phyloP scores from a whole-genome alignment of 495 filamentous ascomycete species.

The Chaetomium tenue region DNA sequence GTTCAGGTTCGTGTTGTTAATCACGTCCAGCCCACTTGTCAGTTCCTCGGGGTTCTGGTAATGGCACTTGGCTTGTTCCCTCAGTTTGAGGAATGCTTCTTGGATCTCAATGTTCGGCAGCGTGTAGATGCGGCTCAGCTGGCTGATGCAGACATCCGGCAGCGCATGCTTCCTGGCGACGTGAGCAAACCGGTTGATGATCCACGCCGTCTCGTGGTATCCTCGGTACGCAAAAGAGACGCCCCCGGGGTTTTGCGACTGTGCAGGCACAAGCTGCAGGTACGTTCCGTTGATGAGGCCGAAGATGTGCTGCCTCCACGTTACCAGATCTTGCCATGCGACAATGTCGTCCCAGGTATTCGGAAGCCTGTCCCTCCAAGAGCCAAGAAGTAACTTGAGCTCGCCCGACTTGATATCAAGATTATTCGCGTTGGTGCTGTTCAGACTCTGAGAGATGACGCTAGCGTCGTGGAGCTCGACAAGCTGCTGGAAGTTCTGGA shows the following conservation, averaged over 20 bases:
- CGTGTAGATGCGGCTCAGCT: constrained; percentile 96
- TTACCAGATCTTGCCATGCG: constrained; percentile 97
- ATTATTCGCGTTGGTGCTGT: constrained; percentile 77
- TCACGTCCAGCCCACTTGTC: constrained; percentile 89
- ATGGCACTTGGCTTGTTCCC: constrained; percentile 97
- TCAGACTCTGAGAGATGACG: constrained; percentile 86
- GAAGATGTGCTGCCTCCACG: constrained; percentile 99
- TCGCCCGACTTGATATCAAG: constrained; percentile 93
- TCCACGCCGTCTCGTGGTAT: constrained; percentile 99
- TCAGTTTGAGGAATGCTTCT: constrained; percentile 94
- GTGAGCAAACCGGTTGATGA: constrained; percentile 98
- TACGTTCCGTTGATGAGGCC: constrained; percentile 94
- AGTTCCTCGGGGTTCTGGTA: constrained; percentile 94
- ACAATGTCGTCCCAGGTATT: constrained; percentile 99
- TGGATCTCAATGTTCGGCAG: constrained; percentile 99
- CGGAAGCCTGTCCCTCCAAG: constrained; percentile 92
- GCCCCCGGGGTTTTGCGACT: constrained; percentile 70
- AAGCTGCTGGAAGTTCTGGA: constrained; percentile 98
- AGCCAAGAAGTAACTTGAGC: constrained; percentile 87
- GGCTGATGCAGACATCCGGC: constrained; percentile 93
- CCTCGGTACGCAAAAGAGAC: constrained; percentile 91
- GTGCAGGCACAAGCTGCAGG: constrained; percentile 75
- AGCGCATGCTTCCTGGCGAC: constrained; percentile 96
- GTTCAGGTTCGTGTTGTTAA: constrained; percentile 98
- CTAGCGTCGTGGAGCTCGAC: constrained; percentile 98